These are phyloP conservation scores for Rhododendron mucronatum DNA, from an alignment of 148 eudicot genomes.

Conservation along the genomic window DNA sequence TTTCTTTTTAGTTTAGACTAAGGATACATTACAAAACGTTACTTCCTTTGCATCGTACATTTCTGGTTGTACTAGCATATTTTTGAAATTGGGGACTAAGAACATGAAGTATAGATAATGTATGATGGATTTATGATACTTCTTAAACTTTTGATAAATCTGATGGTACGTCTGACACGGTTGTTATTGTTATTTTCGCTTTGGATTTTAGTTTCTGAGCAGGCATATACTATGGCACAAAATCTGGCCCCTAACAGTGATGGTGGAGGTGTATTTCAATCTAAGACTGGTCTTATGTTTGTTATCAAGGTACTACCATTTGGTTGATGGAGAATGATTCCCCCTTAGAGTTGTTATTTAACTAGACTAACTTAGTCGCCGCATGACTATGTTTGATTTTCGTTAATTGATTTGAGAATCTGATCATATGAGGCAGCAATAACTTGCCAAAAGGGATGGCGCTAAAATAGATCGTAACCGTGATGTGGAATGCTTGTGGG, in stretches of 20 bases:
- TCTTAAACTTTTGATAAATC: slow-evolving; percentile 5
- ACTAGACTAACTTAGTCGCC: neutral
- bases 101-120: neutral
- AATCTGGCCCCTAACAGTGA: slow-evolving; percentile 83
- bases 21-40: neutral
- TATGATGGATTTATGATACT: neutral
- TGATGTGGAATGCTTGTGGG: slow-evolving; percentile 85
- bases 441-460: slow-evolving; percentile 86
- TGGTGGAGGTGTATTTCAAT: slow-evolving; percentile 97
- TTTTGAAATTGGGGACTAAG: neutral
- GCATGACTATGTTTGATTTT: neutral
- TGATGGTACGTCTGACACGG: neutral
- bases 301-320: slow-evolving; percentile 73
- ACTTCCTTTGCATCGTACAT: neutral
- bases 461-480: slow-evolving; percentile 65
- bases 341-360: neutral
- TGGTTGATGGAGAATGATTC: neutral
- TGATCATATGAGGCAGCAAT: slow-evolving; percentile 64
- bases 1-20: neutral
- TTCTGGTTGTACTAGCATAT: slow-evolving; percentile 9
- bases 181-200: neutral
- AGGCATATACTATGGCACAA: slow-evolving; percentile 98
- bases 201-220: slow-evolving; percentile 79
- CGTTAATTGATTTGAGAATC: neutral
- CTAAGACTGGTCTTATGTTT: slow-evolving; percentile 91